phyloP scores from a whole-genome alignment of 2,329 filamentous ascomycete genomes.

The Alternaria dauci region DNA sequence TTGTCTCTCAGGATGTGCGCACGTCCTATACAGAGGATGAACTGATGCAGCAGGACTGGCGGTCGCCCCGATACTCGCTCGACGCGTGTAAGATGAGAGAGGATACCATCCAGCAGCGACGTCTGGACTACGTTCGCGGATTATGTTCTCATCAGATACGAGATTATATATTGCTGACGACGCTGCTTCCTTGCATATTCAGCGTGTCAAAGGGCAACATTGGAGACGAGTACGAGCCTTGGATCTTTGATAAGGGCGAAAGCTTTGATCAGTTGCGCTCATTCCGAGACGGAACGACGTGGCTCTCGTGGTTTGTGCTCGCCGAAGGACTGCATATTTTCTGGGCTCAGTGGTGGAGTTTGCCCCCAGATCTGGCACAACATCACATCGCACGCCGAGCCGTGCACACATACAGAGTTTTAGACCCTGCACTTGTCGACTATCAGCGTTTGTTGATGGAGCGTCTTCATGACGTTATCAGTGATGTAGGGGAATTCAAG shows the following conservation, averaged over 20 bases:
- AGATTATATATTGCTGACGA: slow-evolving; percentile 45
- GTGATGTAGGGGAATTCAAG: neutral
- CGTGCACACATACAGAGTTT: slow-evolving; percentile 24
- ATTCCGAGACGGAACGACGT: slow-evolving; percentile 39
- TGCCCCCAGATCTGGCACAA: slow-evolving; percentile 17
- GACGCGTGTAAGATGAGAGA: slow-evolving; percentile 30
- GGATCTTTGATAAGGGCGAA: slow-evolving; percentile 41
- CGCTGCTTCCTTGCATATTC: slow-evolving; percentile 40
- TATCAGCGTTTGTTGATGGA: neutral
- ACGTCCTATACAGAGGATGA: slow-evolving; percentile 16
- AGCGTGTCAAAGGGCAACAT: slow-evolving; percentile 35
- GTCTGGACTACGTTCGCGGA: slow-evolving; percentile 31
- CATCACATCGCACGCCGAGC: slow-evolving; percentile 42
- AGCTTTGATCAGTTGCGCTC: slow-evolving; percentile 37
- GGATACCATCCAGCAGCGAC: slow-evolving; percentile 27
- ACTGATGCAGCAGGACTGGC: slow-evolving; percentile 3
- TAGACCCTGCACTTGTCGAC: slow-evolving; percentile 9
- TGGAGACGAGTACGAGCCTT: slow-evolving; percentile 34
- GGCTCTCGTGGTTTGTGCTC: slow-evolving; percentile 47
- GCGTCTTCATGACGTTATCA: neutral
- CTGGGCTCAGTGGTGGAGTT: slow-evolving; percentile 44
- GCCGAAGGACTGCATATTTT: slow-evolving; percentile 42
- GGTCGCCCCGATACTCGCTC: slow-evolving; percentile 27
- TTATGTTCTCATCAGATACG: slow-evolving; percentile 30
- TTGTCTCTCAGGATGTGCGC: slow-evolving; percentile 36